These are phyloP conservation scores for Yamadazyma trypodendri DNA, from an alignment of 1,139 yeast species.

Conservation along the genomic window DNA sequence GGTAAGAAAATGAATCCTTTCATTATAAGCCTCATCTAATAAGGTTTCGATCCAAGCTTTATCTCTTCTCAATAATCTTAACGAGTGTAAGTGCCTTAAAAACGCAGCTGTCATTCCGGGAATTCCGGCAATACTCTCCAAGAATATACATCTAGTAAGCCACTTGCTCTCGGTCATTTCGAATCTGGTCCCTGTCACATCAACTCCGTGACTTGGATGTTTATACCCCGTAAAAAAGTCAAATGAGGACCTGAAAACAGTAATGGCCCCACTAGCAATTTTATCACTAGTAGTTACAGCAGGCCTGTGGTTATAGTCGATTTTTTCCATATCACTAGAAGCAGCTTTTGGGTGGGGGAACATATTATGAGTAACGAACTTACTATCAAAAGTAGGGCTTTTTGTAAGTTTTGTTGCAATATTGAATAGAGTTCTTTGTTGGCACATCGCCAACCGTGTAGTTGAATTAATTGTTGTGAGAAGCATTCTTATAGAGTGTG, in stretches of 20 bases:
- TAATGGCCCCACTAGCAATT: constrained; percentile 50
- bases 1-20: constrained; percentile 73
- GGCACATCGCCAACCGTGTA: neutral
- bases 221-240: constrained; percentile 68
- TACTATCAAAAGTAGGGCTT: constrained; percentile 25
- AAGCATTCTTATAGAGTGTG: no score
- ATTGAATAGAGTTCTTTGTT: constrained; percentile 14
- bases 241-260: constrained; percentile 47
- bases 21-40: constrained; percentile 76
- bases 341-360: constrained; percentile 59
- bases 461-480: no score
- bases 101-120: constrained; percentile 80
- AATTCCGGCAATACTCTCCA: constrained; percentile 75
- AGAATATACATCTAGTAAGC: constrained; percentile 65
- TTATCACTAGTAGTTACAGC: constrained; percentile 52
- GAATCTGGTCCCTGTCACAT: constrained; percentile 46
- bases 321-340: constrained; percentile 44
- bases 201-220: constrained; percentile 25
- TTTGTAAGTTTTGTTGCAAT: constrained; percentile 30
- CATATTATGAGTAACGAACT: constrained; percentile 43
- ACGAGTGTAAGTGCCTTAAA: constrained; percentile 61
- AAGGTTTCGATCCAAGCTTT: constrained; percentile 77
- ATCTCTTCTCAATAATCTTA: constrained; percentile 61
- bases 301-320: constrained; percentile 52
- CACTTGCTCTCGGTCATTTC: constrained; percentile 64